Conservation (phyloP, 148 eudicot genomes). For the Pouteria glomerata region DNA sequence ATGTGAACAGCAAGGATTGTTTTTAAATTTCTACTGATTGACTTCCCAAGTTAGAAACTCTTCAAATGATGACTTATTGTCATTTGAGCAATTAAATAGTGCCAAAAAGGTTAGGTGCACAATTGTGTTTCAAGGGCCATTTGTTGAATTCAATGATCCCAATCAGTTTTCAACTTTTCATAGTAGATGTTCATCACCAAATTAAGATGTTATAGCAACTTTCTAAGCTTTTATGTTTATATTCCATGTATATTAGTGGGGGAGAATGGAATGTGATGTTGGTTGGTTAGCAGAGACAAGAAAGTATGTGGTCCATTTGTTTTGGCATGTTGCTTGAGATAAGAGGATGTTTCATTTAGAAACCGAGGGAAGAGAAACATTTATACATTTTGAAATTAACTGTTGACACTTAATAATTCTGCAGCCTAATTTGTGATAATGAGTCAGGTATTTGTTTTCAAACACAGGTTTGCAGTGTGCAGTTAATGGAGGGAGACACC, state of each 20-base stretch:
- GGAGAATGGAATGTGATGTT: neutral
- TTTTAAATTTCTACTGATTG: no score
- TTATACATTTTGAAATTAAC: neutral
- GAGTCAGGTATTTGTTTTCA: neutral
- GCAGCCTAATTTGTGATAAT: neutral
- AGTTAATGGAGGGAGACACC: constrained; percentile 61
- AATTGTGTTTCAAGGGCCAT: neutral
- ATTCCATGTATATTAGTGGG: neutral
- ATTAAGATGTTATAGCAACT: constrained; percentile 6
- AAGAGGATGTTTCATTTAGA: neutral
- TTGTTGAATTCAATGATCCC: neutral
- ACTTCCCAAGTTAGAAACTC: neutral
- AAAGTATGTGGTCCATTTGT: neutral
- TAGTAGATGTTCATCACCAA: neutral
- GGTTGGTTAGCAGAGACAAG: neutral
- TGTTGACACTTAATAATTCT: neutral
- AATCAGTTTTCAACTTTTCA: neutral
- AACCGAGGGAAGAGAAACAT: neutral
- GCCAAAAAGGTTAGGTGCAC: neutral
- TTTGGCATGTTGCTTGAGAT: neutral
- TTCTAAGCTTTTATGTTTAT: no score
- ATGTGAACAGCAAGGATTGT: no score
- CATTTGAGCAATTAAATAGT: neutral
- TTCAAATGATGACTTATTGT: neutral
- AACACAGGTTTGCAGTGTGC: constrained; percentile 63